Conservation (phyloP, 108 stramenopile genomes). For the Cyclotella atomus region DNA sequence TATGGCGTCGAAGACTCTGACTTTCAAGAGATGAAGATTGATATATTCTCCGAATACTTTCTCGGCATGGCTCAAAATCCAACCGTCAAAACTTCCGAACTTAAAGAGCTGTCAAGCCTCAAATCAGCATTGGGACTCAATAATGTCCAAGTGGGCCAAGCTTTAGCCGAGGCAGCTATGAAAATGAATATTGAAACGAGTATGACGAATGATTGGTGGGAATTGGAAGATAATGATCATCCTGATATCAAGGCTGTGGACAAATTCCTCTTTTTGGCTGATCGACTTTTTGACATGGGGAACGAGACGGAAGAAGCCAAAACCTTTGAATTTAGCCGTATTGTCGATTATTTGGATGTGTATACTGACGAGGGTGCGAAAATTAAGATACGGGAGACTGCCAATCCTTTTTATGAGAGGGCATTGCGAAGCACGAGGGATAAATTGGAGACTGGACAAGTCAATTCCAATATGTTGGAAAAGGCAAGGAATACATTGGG, state of each 20-base stretch:
- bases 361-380: conserved; percentile 48
- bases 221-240: conserved; percentile 80
- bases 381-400: conserved; percentile 63
- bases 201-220: conserved; percentile 70
- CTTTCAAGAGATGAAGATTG: conserved; percentile 63
- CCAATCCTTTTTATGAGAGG: conserved; percentile 83
- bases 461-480: conserved; percentile 72
- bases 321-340: conserved; percentile 79
- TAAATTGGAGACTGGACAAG: conserved; percentile 74
- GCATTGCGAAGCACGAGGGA: conserved; percentile 71
- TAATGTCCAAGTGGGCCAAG: conserved; percentile 83
- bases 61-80: conserved; percentile 83
- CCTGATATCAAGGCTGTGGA: conserved; percentile 76
- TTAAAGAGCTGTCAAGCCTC: conserved; percentile 71
- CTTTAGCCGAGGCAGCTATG: conserved; percentile 68
- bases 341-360: conserved; percentile 67
- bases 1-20: conserved; percentile 61
- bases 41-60: conserved; percentile 71
- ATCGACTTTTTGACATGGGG: conserved; percentile 69
- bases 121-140: conserved; percentile 55
- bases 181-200: conserved; percentile 68
- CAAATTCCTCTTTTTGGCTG: conserved; percentile 83
- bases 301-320: conserved; percentile 85
- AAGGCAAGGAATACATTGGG: conserved; percentile 78
- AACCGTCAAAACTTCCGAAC: conserved; percentile 63